Evolutionary conservation across 1,284 basidiomycete genomes (phyloP).

Genomic region (Pisolithus thermaeus): DNA sequence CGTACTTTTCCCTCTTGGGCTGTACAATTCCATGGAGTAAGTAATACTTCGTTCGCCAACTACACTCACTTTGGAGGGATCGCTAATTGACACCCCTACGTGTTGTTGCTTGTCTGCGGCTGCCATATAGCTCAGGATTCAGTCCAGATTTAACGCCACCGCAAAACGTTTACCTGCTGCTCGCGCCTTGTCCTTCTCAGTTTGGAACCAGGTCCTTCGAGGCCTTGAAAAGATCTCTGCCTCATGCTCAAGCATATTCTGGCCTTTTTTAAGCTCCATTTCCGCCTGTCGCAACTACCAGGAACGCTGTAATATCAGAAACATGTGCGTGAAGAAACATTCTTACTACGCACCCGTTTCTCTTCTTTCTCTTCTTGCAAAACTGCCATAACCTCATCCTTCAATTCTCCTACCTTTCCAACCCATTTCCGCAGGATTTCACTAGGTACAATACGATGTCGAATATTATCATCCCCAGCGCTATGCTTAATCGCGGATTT

Average conservation of each 20-base stretch:
- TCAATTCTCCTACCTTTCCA: conserved; percentile 67
- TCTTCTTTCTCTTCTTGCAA: conserved; percentile 95
- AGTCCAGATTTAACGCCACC: background rate
- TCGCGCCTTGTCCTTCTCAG: conserved; percentile 74
- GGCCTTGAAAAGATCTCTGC: conserved; percentile 94
- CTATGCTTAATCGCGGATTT: conserved; percentile 94
- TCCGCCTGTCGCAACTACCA: conserved; percentile 79
- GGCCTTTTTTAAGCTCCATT: conserved; percentile 93
- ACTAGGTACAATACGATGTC: conserved; percentile 85
- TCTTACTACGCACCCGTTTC: conserved; percentile 58
- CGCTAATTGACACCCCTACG: conserved; percentile 23
- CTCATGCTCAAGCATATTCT: conserved; percentile 94
- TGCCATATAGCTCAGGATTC: conserved; percentile 24
- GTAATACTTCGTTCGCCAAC: background rate
- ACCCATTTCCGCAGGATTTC: conserved; percentile 74
- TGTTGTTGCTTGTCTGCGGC: conserved; percentile 72
- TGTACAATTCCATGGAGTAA: conserved; percentile 21
- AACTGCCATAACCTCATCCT: conserved; percentile 77
- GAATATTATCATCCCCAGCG: conserved; percentile 72
- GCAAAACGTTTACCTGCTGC: conserved; percentile 56
- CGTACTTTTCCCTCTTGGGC: conserved; percentile 79
- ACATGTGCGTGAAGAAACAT: conserved; percentile 6
- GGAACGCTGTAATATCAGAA: conserved; percentile 7
- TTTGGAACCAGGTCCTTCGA: conserved; percentile 97
- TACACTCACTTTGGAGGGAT: conserved; percentile 15